Evolutionary conservation across 2,329 filamentous ascomycete species (phyloP), one percentile per base, ranked within the genome.

Genomic region (Arachnomyces sp.): DNA sequence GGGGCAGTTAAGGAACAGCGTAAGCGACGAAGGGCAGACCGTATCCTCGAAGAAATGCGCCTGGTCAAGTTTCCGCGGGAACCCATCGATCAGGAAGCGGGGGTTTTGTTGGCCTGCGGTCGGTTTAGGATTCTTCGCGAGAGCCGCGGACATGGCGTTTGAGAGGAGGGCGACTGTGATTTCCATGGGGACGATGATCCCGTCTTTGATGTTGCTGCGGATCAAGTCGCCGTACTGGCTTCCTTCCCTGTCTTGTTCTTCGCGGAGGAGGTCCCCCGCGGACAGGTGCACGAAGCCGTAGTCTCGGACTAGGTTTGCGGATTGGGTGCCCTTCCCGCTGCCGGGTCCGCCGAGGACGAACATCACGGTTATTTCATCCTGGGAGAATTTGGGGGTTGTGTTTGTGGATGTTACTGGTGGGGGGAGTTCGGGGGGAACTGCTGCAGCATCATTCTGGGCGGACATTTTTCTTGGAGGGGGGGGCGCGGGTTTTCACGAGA

Each of bases 181-280:
- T 65, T 96, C 90, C 86, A 94, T 94, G n/a, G 92, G 92, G 48
- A 98, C 92, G 63, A 98, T 98, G 53, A 80, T 80, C 44, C 92
- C 92, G 61, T 98, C 82, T 59, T 83, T 85, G 73, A 98, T 98
- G 70, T 92, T 89, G 53, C 82, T 76, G 61, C 82, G 82, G 75
- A 98, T 98, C 68, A 96, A 75, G 50, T 88, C 79, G 60, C 92
- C 92, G 62, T 94, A 96, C 65, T 95, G 74, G 49, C 81, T 87
- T 43, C 86, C 89, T 0, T 78, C 75, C 3, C 90, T 84, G 57
- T 90, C 75, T 68, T 96, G 92, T 70, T 98, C 92, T 48, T 87
- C 89, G 45, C 92, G 85, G 48, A 98, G 76, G 34, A 98, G 75
- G 64, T 98, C 92, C 43, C 92, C 92, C 0, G 92, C 92, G 3